Base-by-base conservation (phyloP, 352 stramenopile species). In the Salisapilia sapeloensis region DNA sequence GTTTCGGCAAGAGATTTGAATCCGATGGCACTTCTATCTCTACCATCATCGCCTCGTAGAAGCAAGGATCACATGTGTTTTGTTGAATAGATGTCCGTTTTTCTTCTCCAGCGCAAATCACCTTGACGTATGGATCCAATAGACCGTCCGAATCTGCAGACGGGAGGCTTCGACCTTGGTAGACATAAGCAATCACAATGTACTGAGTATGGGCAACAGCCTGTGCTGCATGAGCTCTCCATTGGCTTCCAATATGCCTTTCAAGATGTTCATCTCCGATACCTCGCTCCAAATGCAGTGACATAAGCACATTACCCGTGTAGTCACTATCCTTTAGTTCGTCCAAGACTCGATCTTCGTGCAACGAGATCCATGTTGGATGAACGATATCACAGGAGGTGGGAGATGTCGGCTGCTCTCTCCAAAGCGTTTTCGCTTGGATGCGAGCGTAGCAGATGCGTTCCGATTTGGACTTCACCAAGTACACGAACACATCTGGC, bases 361-460 rank as follows among this genome's bases (percentile, higher is more conserved):
- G 55, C 0, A 93, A 45, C 1, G 48, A 57, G 24, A 89, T 40
- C 79, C 79, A 93, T 22, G 76, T 33, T 19, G 72, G 67, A 5
- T 50, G 13, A 31, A 93, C 70, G 2, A 93, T 18, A 16, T 87
- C 64, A 29, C 12, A 13, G 12, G 13, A 30, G 4, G 1, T 29
- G 19, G 26, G n/a, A n/a, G n/a, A n/a, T n/a, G n/a, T n/a, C n/a
- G n/a, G n/a, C n/a, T n/a, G n/a, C n/a, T n/a, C n/a, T 2, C 10
- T 38, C 11, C 28, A n/a, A n/a, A n/a, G 31, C 6, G 3, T 29
- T 22, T 56, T 60, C 11, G 78, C 72, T 19, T 27, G 63, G 39
- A 85, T 83, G 9, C 81, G 71, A 30, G 67, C 64, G 33, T 72
- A 94, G 25, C 72, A 91, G 39, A 94, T 76, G 37, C 56, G 65